Base-by-base conservation (phyloP, 2,329 filamentous ascomycete genomes). In the Trichoderma sp. region DNA sequence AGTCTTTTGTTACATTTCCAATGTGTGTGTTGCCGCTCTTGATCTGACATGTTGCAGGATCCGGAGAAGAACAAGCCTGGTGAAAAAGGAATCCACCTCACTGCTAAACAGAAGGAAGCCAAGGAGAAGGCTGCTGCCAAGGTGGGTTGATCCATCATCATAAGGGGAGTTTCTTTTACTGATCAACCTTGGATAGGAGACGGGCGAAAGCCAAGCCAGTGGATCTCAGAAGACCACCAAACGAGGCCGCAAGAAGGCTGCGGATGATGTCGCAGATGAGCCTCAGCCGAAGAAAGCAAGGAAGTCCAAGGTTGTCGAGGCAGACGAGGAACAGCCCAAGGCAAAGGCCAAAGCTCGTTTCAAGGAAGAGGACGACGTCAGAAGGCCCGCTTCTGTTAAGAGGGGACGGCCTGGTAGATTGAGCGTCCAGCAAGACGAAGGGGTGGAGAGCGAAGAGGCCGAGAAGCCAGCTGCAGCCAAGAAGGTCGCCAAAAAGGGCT, bases 11-110 rank as follows among this genome's bases (percentile, higher is more conserved):
- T n/a, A 24, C 14, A 3, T 39, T 47, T 54, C 7, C 15, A n/a
- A 58, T 34, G 72, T 66, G 24, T 30, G 65, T 17, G 15, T 34
- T 12, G 19, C 5, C 17, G 45, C 14, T n/a, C 26, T 26, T 17
- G n/a, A 47, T 47, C 41, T 62, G 14, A 62, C 59, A 52, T 17
- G 43, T 58, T 58, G 5, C 69, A 95, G 91, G 91, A 96, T 69
- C 80, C 85, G 3, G 89, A 90, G 72, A 85, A 86, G 78, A 96
- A 95, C 74, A 82, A 84, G 21, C 88, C 85, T 3, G 90, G 90
- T 17, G 80, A 83, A 71, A 83, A 79, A 66, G 89, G 90, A 26
- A 91, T 90, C 72, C 87, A 86, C 65, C 74, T 79, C 63, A 76
- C 71, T 26, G 73, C 72, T 44, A 74, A 72, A 58, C 75, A 79